Evolutionary conservation across 176 grass and related monocot genomes (phyloP).

Genomic region (Avena sativa): DNA sequence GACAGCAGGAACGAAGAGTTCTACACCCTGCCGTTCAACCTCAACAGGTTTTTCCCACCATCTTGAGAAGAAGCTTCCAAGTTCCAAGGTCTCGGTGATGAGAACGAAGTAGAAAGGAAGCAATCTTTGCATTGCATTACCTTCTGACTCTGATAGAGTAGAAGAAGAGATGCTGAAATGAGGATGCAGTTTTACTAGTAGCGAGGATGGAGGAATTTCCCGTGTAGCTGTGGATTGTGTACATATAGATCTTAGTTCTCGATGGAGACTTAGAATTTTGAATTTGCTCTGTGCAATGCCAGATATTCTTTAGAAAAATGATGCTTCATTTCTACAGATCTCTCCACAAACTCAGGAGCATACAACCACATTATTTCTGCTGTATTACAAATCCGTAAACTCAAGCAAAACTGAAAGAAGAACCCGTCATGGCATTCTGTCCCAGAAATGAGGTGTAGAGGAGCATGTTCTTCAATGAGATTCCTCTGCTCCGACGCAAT

Average conservation of each 20-base stretch:
- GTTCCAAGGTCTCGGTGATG: background rate
- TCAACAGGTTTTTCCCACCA: slow-evolving; percentile 85
- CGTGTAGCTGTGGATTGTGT: background rate
- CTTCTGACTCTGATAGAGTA: slow-evolving; percentile 25
- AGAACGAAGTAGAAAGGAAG: background rate
- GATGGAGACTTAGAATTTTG: background rate
- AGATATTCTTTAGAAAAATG: background rate
- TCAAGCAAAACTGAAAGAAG: background rate
- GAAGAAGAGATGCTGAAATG: background rate
- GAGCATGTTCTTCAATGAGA: background rate
- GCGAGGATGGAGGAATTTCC: slow-evolving; percentile 16
- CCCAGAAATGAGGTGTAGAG: background rate
- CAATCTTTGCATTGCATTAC: slow-evolving; percentile 1
- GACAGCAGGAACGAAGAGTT: slow-evolving; percentile 92
- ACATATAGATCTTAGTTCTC: slow-evolving; percentile 29
- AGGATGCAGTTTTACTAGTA: background rate
- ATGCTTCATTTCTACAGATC: background rate
- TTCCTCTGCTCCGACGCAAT: background rate
- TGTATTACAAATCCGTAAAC: background rate
- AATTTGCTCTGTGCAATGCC: background rate
- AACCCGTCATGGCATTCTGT: background rate
- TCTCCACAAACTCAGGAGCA: background rate
- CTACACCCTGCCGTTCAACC: slow-evolving; percentile 93
- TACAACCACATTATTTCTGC: background rate
- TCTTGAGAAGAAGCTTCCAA: slow-evolving; percentile 35